phyloP scores from a whole-genome alignment of 2,329 filamentous ascomycete species.

The Colletotrichum sp. region DNA sequence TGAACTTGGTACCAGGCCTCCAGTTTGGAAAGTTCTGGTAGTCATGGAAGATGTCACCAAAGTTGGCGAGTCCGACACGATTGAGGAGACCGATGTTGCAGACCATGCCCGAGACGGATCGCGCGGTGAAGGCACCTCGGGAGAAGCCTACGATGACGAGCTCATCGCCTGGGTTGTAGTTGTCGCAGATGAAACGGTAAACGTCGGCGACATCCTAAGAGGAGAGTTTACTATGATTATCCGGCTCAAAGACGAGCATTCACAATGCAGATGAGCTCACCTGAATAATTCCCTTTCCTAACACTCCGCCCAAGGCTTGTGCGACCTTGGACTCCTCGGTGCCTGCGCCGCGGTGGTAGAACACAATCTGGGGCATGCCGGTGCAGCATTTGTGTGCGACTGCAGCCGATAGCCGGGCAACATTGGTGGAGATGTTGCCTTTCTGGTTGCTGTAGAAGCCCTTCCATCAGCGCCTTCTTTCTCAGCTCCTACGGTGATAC shows the following conservation, averaged over 20 bases:
- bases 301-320: slow-evolving; percentile 26
- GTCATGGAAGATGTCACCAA: slow-evolving; percentile 19
- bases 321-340: slow-evolving; percentile 27
- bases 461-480: not conserved
- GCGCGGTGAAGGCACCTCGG: slow-evolving; percentile 41
- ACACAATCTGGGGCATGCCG: slow-evolving; percentile 38
- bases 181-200: slow-evolving; percentile 40
- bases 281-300: slow-evolving; percentile 29
- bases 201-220: slow-evolving; percentile 36
- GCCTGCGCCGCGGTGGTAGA: slow-evolving; percentile 41
- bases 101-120: slow-evolving; percentile 33
- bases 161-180: slow-evolving; percentile 37
- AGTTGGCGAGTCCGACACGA: slow-evolving; percentile 14
- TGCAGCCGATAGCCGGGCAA: slow-evolving; percentile 35
- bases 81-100: slow-evolving; percentile 19
- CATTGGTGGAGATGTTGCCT: slow-evolving; percentile 30
- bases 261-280: not conserved
- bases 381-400: slow-evolving; percentile 31
- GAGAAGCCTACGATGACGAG: slow-evolving; percentile 41
- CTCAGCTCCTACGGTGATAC: not conserved
- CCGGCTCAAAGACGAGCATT: not conserved
- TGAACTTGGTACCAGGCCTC: not conserved
- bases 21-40: slow-evolving; percentile 20
- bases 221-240: not conserved
- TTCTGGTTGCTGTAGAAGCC: not conserved